Base-by-base conservation (phyloP, 441 rosid species). In the Gossypium lobatum region DNA sequence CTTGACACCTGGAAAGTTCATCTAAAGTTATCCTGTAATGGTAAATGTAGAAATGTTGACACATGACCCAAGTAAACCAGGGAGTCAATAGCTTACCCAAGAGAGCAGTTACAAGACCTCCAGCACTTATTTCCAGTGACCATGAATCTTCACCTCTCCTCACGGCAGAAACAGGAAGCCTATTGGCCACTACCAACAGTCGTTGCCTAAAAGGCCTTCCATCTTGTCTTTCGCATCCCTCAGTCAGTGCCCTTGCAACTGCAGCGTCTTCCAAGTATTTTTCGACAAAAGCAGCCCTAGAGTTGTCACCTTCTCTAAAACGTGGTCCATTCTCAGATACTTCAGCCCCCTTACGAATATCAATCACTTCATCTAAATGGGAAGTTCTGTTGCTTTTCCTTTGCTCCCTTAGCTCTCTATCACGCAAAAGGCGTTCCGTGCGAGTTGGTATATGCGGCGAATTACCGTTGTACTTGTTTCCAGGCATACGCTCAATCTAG, bases 121-220 rank as follows among this genome's bases (percentile, higher is more conserved):
- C 99, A 71, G 90, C 98, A 85, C 98, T 96, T 66, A 93, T 89
- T 83, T 96, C 99, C 39, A 96, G 85, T 71, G 96, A 90, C 99
- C 99, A 96, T 1, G 89, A 83, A 58, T 96, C 95, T 86, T 89
- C 97, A 66, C 97, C 98, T 85, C 91, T 87, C 80, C 99, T 85
- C 76, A 93, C 89, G 0, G 98, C 99, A 78, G 98, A 96, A 70
- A 96, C 99, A 0, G 99, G 99, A 28, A 95, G 85, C 83, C 99
- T 88, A 57, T 96, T 96, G 77, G 99, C 99, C 76, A 95, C 99
- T 10, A 95, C 99, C 83, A 95, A 84, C 42, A 95, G 80, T 46
- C 99, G 81, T 75, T 96, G 98, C 85, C 85, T 90, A 72, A 80
- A 72, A 83, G 97, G 92, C 87, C 88, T 87, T 14, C 73, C 85